phyloP scores from a whole-genome alignment of 225 moss, liverwort and hornwort genomes.

The Polytrichum commune region DNA sequence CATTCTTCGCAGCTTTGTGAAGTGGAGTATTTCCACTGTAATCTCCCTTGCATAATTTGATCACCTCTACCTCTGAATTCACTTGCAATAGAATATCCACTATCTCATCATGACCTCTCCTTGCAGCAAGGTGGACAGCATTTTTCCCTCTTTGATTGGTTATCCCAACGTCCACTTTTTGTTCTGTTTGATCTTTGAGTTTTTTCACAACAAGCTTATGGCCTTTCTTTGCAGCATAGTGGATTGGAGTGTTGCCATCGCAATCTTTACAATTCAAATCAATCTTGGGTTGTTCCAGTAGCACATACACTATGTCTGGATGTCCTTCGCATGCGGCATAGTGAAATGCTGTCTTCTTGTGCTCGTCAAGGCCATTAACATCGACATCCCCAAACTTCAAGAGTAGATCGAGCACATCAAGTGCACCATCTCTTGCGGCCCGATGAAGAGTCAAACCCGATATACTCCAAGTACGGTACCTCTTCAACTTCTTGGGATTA shows the following conservation, averaged over 20 bases:
- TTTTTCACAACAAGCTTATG: not conserved
- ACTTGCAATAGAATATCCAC: not conserved
- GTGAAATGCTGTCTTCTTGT: not conserved
- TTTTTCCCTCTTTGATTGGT: not conserved
- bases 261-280: not conserved
- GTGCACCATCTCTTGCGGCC: no score
- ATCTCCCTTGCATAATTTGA: not conserved
- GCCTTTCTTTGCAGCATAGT: not conserved
- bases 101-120: not conserved
- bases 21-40: not conserved
- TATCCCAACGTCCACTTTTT: not conserved
- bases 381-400: not conserved
- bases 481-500: no score
- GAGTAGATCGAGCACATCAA: no score
- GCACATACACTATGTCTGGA: not conserved
- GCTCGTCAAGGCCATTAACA: not conserved
- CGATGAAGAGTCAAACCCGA: no score
- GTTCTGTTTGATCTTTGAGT: not conserved
- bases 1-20: slow-evolving; percentile 1
- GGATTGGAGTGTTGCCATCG: not conserved
- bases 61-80: not conserved
- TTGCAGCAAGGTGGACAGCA: not conserved
- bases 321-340: not conserved
- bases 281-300: not conserved
- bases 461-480: no score